Percentiles rank a stretch among this genome's conserved stretches.
These are phyloP conservation scores for Backusella sp. DNA, from an alignment of 192 early-diverging fungal species.

Conservation along the genomic window DNA sequence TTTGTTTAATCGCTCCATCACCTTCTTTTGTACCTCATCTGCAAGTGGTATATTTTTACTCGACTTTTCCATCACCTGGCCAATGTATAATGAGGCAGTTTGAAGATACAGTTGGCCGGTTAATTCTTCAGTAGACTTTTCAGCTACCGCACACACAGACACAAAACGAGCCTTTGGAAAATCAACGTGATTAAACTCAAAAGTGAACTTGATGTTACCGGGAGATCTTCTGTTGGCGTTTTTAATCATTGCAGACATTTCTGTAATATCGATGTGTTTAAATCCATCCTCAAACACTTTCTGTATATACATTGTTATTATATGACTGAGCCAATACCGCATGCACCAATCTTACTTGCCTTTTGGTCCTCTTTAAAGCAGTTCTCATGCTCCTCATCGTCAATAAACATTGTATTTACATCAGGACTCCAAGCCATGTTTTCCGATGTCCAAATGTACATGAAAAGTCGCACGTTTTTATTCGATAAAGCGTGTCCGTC, in stretches of 20 bases:
- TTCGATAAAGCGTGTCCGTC: not conserved
- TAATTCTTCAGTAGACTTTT: conserved; percentile 12
- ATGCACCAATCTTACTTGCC: not conserved
- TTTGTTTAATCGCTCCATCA: not conserved
- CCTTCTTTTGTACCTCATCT: not conserved
- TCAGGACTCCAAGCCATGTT: conserved; percentile 6
- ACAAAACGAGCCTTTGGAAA: not conserved
- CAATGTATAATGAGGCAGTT: not conserved
- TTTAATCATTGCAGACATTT: not conserved
- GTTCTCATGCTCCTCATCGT: not conserved
- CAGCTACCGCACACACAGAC: conserved; percentile 3
- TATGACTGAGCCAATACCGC: no score
- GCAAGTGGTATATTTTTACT: not conserved
- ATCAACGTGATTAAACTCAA: not conserved
- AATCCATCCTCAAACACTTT: not conserved
- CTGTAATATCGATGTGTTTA: conserved; percentile 20
- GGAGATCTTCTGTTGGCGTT: not conserved
- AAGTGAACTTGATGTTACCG: not conserved
- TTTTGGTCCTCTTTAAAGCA: not conserved
- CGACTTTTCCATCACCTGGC: not conserved
- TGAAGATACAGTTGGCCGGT: not conserved
- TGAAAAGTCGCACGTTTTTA: not conserved
- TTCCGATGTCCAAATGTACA: conserved; percentile 16
- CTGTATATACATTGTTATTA: not conserved
- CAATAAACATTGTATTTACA: not conserved